These are phyloP conservation scores for Colletotrichum sp. DNA, from an alignment of 2,329 filamentous ascomycete species.

Conservation along the genomic window DNA sequence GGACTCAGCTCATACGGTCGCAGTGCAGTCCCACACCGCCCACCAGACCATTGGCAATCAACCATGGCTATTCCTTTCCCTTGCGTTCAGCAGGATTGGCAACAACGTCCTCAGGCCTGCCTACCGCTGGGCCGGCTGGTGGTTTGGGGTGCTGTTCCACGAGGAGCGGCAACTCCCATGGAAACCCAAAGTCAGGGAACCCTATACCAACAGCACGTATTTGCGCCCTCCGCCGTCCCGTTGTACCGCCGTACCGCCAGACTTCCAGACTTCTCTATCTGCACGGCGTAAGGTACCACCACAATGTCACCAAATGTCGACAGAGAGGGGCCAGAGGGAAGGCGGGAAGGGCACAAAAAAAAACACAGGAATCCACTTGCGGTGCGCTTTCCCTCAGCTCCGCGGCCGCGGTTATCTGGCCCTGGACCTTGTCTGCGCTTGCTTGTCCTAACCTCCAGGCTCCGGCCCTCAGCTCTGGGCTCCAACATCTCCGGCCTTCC, in stretches of 20 bases:
- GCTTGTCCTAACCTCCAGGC: background rate
- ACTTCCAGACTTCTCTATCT: background rate
- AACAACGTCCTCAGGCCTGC: background rate
- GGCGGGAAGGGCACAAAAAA: background rate
- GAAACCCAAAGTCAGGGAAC: background rate
- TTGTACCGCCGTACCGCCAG: background rate
- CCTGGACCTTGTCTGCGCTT: slow-evolving; percentile 8
- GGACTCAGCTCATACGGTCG: background rate
- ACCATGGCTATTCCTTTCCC: background rate
- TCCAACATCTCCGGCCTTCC: background rate
- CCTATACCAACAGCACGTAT: background rate
- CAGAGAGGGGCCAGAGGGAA: background rate
- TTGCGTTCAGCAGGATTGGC: background rate
- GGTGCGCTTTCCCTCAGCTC: slow-evolving; percentile 4
- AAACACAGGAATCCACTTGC: background rate
- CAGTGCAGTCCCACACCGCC: background rate
- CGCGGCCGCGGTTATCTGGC: slow-evolving; percentile 12
- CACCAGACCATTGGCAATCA: background rate
- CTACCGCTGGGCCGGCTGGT: background rate
- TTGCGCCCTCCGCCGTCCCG: background rate
- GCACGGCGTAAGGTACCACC: background rate
- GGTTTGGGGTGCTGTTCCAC: background rate
- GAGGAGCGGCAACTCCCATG: background rate
- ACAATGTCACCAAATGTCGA: background rate
- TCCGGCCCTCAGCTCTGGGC: background rate